Base-by-base conservation (phyloP, 1,284 basidiomycete genomes). In the Puccinia polysora region DNA sequence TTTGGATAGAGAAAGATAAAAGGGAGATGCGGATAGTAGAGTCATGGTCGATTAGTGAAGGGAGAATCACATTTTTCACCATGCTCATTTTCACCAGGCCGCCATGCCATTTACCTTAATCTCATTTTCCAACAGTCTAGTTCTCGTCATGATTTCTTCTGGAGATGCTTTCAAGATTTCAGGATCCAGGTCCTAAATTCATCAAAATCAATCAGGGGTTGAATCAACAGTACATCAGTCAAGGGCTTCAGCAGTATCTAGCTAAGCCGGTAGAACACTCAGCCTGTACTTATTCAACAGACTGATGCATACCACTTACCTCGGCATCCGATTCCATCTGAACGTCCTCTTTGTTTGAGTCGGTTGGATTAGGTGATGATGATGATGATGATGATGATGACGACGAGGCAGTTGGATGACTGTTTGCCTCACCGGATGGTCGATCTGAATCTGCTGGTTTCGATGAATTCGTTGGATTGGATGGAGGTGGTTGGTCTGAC, bases 101-200 rank as follows among this genome's bases (percentile, higher is more conserved):
- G 53, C 34, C 20, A 70, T 64, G 3, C 40, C 10, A 77, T 82
- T 65, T 58, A 89, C 90, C 85, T 92, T 94, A 78, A 95, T 87
- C 78, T 97, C 93, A 78, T 95, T 96, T 75, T 97, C 93, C 77
- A 97, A 90, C 75, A 96, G 84, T 73, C 91, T 84, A 82, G 87
- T 89, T 81, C 92, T 86, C 73, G 91, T 91, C 74, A 87, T 80
- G 75, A 96, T 89, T 76, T 94, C 91, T 67, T 94, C 90, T 1
- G 89, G 87, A 73, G 82, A 84, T 58, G 89, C 81, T 38, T 84
- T 80, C 80, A 86, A 82, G 76, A 93, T 87, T 30, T 93, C 90
- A 8, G 64, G 64, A 55, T 65, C 64, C 18, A 65, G 64, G 49
- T 65, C 20, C 23, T 20, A 10, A 23, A 32, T 10, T 43, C 14